Conservation (phyloP, 352 stramenopile species). For the Phytophthora ramorum region DNA sequence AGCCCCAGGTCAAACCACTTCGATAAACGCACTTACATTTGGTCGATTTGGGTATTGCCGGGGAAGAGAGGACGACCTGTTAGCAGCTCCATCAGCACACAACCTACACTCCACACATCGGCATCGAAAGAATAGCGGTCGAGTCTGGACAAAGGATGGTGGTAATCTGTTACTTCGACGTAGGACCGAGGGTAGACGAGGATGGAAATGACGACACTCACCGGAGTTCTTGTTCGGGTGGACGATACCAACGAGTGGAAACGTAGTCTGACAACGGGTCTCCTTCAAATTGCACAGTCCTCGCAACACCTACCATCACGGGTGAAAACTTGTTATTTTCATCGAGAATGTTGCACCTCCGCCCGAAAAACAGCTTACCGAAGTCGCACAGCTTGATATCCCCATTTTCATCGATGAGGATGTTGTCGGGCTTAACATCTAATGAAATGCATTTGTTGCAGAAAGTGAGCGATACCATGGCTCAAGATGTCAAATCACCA, state of each 20-base stretch:
- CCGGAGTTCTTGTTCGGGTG: constrained; percentile 83
- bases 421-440: constrained; percentile 89
- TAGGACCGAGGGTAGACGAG: not conserved
- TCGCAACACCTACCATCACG: constrained; percentile 53
- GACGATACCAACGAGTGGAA: constrained; percentile 83
- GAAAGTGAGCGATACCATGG: not conserved
- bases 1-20: not conserved
- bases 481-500: not conserved
- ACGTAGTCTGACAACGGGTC: constrained; percentile 84
- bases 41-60: constrained; percentile 80
- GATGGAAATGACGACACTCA: constrained; percentile 16
- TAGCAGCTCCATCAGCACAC: constrained; percentile 77
- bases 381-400: constrained; percentile 86
- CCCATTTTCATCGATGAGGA: constrained; percentile 74
- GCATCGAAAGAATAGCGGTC: constrained; percentile 85
- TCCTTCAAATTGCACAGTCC: constrained; percentile 81
- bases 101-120: constrained; percentile 85
- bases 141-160: constrained; percentile 37
- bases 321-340: not conserved
- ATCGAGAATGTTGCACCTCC: not conserved
- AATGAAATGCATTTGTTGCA: not conserved
- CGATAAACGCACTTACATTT: constrained; percentile 53
- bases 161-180: not conserved
- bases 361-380: constrained; percentile 35
- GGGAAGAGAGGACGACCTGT: constrained; percentile 81